Conservation (phyloP, 1,139 yeast genomes). For the Blastobotrys apis region DNA sequence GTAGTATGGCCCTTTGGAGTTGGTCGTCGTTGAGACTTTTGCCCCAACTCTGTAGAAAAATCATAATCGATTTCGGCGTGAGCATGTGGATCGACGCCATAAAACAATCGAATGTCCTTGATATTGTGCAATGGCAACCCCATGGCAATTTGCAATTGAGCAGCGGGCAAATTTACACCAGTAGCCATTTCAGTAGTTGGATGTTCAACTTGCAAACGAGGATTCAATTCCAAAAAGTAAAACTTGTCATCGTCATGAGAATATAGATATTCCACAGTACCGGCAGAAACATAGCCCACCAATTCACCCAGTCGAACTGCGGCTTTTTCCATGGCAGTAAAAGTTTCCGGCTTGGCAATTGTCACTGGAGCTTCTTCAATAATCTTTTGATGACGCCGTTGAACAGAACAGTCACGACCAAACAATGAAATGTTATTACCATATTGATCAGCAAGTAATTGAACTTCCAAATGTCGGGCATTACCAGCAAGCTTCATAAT, state of each 20-base stretch:
- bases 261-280: constrained; percentile 95
- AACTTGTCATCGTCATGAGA: constrained; percentile 92
- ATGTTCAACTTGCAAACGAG: constrained; percentile 98
- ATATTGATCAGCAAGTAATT: constrained; percentile 89
- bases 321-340: constrained; percentile 88
- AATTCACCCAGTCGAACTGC: constrained; percentile 94
- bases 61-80: constrained; percentile 88
- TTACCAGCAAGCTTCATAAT: constrained; percentile 93
- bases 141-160: constrained; percentile 98
- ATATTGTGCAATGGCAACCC: constrained; percentile 97
- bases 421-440: constrained; percentile 90
- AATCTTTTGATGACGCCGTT: constrained; percentile 94
- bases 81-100: constrained; percentile 95
- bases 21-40: constrained; percentile 82
- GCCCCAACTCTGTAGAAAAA: constrained; percentile 67
- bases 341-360: constrained; percentile 80
- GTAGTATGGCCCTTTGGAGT: constrained; percentile 97
- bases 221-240: constrained; percentile 92
- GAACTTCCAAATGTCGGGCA: constrained; percentile 95
- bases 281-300: constrained; percentile 97
- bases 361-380: constrained; percentile 98
- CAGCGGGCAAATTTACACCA: constrained; percentile 96
- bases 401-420: constrained; percentile 97
- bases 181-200: constrained; percentile 99
- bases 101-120: constrained; percentile 82